These are phyloP conservation scores for Termitomyces sp. DNA, from an alignment of 768 basidiomycete species.

Conservation along the genomic window DNA sequence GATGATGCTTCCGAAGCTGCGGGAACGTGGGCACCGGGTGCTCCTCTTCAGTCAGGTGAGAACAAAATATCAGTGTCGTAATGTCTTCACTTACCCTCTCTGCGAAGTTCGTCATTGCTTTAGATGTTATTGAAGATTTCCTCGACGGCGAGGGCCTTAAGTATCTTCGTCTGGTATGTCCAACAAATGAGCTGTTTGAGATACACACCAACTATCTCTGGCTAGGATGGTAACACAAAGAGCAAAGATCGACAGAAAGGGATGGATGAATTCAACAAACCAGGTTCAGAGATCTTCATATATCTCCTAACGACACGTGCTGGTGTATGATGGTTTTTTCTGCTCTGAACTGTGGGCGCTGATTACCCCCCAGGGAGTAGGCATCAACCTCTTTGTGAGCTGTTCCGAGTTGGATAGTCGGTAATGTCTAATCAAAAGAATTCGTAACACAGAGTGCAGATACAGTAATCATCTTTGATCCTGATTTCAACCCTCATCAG, in stretches of 20 bases:
- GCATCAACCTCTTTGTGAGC: slow-evolving; percentile 71
- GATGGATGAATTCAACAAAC: slow-evolving; percentile 93
- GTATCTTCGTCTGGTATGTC: slow-evolving; percentile 67
- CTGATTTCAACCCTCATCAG: slow-evolving; percentile 98
- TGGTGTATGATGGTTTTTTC: slow-evolving; percentile 38
- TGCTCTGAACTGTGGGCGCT: not conserved
- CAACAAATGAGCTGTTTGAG: not conserved
- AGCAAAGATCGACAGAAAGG: slow-evolving; percentile 82
- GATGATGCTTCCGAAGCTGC: slow-evolving; percentile 65
- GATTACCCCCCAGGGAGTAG: slow-evolving; percentile 53
- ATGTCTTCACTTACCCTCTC: not conserved
- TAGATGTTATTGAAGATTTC: slow-evolving; percentile 89
- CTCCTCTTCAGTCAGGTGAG: slow-evolving; percentile 82
- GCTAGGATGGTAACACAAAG: slow-evolving; percentile 85
- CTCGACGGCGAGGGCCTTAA: slow-evolving; percentile 73
- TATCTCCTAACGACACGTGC: slow-evolving; percentile 90
- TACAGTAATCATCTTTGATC: slow-evolving; percentile 90
- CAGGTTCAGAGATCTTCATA: slow-evolving; percentile 82
- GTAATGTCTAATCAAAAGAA: not conserved
- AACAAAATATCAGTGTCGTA: not conserved
- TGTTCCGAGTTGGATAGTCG: not conserved
- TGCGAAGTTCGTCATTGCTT: slow-evolving; percentile 75
- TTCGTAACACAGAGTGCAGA: slow-evolving; percentile 67
- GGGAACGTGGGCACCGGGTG: slow-evolving; percentile 80
- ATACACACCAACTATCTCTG: not conserved